Base-by-base conservation (phyloP, 106 monocot species). In the Acorus calamus region DNA sequence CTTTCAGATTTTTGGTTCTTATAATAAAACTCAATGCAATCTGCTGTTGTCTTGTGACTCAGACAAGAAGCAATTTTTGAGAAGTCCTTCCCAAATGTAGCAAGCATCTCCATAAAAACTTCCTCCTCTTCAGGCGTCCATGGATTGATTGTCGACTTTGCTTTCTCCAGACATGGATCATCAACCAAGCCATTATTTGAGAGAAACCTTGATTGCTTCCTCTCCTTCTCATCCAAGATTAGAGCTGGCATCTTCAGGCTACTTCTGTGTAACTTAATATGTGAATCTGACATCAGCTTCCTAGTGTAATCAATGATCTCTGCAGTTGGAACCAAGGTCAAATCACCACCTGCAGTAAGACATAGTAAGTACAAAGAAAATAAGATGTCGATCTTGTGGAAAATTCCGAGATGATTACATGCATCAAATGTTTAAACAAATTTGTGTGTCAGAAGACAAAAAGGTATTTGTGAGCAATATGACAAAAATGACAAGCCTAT, bases 21-120 rank as follows among this genome's bases (percentile, higher is more conserved):
- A 69, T 92, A 98, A 62, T 98, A 98, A 52, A 98, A 98, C 59
- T 98, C 92, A 10, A 98, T 65, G 64, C 96, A 98, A 52, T 98
- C 96, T 55, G 96, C 91, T 45, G 83, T 88, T 11, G 82, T 88
- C 55, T 98, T 98, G 73, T 98, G 91, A 14, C 47, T 46, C 51
- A 98, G 74, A 47, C 77, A 85, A 61, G 83, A 82, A 58, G 91
- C 80, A 56, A 98, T 81, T 66, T 79, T 98, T 6, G 63, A 57
- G 46, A 98, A 98, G 62, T 98, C 87, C 61, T 98, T 94, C 11
- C 89, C 89, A 53, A 59, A 80, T 43, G 61, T 71, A 44, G 71
- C 89, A 69, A 94, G 94, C 79, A 73, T 94, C 52, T 92, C 88
- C 78, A 85, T 77, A 53, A 98, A 91, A 67, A 92, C 55, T 66